Conservation (phyloP, 352 stramenopile genomes). For the Phytophthora foliorum region DNA sequence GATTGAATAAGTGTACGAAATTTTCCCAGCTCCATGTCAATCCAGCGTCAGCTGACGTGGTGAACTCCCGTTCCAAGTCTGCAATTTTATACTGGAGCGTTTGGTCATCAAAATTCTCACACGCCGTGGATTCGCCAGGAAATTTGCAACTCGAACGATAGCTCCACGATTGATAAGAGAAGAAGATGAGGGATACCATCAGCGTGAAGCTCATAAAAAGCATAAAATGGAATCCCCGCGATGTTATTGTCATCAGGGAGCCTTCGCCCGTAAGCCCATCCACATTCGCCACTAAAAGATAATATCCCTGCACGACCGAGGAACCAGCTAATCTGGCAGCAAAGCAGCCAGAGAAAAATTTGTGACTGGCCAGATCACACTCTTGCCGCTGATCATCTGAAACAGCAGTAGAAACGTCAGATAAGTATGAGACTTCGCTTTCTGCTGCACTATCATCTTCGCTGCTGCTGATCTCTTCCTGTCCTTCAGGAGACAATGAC, state of each 20-base stretch:
- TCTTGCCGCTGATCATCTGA: conserved; percentile 16
- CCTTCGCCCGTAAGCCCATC: conserved; percentile 13
- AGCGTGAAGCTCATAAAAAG: conserved; percentile 51
- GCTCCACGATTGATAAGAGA: conserved; percentile 57
- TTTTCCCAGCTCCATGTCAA: conserved; percentile 39
- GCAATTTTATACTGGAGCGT: conserved; percentile 52
- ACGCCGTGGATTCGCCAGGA: not conserved
- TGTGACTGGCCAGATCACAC: conserved; percentile 24
- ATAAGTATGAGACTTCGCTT: conserved; percentile 37
- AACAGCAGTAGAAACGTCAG: conserved; percentile 17
- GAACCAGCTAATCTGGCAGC: conserved; percentile 51
- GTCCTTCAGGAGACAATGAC: conserved; percentile 23
- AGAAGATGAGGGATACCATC: conserved; percentile 51
- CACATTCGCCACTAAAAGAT: conserved; percentile 62
- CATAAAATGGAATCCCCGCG: conserved; percentile 44
- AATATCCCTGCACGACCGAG: conserved; percentile 62
- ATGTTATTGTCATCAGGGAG: conserved; percentile 3
- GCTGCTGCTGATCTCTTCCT: conserved; percentile 22
- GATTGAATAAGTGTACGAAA: conserved; percentile 40
- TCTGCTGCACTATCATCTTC: conserved; percentile 32
- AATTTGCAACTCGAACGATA: conserved; percentile 19
- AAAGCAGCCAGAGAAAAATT: conserved; percentile 57
- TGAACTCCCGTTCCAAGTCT: conserved; percentile 25
- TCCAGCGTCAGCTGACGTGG: conserved; percentile 23
- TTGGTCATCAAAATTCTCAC: conserved; percentile 1